These are phyloP conservation scores for Erodium chrysanthum DNA, from an alignment of 441 rosid genomes.

Conservation along the genomic window DNA sequence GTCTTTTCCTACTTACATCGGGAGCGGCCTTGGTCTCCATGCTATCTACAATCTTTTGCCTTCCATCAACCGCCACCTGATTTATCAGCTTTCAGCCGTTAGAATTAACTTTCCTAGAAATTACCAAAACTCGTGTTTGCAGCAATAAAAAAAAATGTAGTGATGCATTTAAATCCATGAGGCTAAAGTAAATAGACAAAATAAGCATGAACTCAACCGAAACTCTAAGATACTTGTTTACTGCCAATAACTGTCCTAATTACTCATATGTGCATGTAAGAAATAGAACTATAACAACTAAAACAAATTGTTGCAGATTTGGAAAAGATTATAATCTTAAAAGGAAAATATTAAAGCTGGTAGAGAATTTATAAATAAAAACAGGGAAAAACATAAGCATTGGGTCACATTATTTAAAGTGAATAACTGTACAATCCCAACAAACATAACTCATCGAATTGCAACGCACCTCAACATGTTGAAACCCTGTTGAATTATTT, in stretches of 20 bases:
- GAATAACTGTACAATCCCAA: slow-evolving; percentile 10
- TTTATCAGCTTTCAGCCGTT: slow-evolving; percentile 23
- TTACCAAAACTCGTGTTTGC: background rate
- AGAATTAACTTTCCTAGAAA: slow-evolving; percentile 1
- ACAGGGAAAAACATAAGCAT: background rate
- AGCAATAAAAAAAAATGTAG: background rate
- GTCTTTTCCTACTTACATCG: slow-evolving; percentile 64
- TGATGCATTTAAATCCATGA: background rate
- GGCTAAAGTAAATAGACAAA: background rate
- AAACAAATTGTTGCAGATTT: background rate
- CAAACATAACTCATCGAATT: slow-evolving; percentile 10
- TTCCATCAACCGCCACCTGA: slow-evolving; percentile 49
- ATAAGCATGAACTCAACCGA: background rate
- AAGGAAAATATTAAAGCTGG: slow-evolving; percentile 2
- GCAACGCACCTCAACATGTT: slow-evolving; percentile 51
- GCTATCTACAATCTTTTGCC: slow-evolving; percentile 47
- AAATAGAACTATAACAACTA: background rate
- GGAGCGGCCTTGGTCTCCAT: slow-evolving; percentile 39
- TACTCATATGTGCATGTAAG: background rate
- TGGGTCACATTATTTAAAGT: background rate
- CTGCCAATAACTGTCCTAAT: background rate
- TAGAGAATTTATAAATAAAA: background rate
- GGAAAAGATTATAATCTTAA: background rate
- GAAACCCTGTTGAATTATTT: slow-evolving; percentile 36
- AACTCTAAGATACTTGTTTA: background rate